Base-by-base conservation (phyloP, 1,284 basidiomycete genomes). In the Cerioporus squamosus region DNA sequence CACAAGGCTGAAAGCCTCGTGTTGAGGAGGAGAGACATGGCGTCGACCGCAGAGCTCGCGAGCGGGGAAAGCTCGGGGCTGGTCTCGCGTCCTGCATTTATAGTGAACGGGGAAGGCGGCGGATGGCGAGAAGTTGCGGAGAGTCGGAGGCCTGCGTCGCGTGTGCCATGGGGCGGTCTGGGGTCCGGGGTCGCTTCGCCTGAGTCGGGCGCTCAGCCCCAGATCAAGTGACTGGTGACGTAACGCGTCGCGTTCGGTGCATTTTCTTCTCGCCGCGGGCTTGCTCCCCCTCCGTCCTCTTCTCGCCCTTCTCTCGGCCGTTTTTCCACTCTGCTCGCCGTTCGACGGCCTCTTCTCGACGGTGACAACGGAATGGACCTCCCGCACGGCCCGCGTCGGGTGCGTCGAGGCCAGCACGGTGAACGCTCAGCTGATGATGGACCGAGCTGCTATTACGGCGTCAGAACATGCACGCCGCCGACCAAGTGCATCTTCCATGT, bases 21-120 rank as follows among this genome's bases (percentile, higher is more conserved):
- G 59, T 44, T 61, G 62, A 64, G 59, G 57, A 59, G 45, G 57
- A 59, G 51, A 26, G 51, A 57, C 59, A 64, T 64, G 48, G 54
- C 46, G 54, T 22, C 42, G 56, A 49, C 38, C 20, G 26, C 14
- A n/a, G 18, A 23, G 14, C 46, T 54, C 10, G 51, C 20, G 62
- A 51, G 39, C 57, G 57, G 54, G 42, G 42, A 58, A 59, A 52
- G 18, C 53, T 61, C 59, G 59, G 59, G 26, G 33, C 33, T 14
- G 33, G 33, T 8, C 33, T 36, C 15, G 33, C 15, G 15, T 36
- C 5, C 5, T 36, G 33, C 12, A 36, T 36, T 36, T 36, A 36
- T 36, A 36, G 7, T 17, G 33, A 8, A 36, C 33, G 1, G 29
- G 7, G 29, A 29, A 29, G 29, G 1, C 15, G 12, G n/a, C n/a